Percentiles rank a stretch among this genome's conserved stretches.
Conservation (phyloP, 2,329 filamentous ascomycete genomes). For the Fusarium devonianum region DNA sequence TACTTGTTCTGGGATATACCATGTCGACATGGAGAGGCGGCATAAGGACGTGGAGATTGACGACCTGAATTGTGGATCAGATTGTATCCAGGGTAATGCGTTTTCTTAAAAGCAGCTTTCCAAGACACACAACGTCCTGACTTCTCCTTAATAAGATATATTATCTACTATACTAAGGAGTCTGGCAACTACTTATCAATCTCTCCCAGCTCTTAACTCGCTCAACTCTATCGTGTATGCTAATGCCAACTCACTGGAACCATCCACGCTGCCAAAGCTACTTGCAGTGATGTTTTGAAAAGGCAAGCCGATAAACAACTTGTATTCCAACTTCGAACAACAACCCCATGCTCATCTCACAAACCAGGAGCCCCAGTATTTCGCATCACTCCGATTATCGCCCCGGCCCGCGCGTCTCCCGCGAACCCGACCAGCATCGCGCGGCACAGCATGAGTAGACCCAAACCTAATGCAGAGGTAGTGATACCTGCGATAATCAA, state of each 20-base stretch:
- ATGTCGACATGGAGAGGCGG: background rate
- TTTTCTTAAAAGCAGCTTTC: background rate
- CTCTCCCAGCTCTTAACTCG: background rate
- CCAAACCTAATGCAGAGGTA: conserved; percentile 37
- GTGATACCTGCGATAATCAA: conserved; percentile 34
- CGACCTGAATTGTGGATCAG: conserved; percentile 2
- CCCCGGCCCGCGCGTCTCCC: conserved; percentile 27
- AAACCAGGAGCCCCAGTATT: conserved; percentile 33
- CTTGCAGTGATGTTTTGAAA: too few species aligned
- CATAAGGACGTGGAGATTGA: conserved; percentile 3
- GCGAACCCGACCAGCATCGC: conserved; percentile 33
- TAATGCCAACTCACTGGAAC: conserved; percentile 9
- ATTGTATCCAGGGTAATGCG: background rate
- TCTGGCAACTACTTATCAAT: background rate
- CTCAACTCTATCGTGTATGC: background rate
- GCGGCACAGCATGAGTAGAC: conserved; percentile 37
- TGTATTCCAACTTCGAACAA: conserved; percentile 38
- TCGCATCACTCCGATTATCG: conserved; percentile 40
- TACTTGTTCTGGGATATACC: conserved; percentile 1
- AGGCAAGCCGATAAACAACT: conserved; percentile 36
- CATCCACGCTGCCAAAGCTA: too few species aligned
- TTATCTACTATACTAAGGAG: too few species aligned
- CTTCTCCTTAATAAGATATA: too few species aligned
- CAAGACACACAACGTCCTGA: background rate
- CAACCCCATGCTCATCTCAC: conserved; percentile 30